Conservation (phyloP, 208 protist species). For the Trichomonas tenax region DNA sequence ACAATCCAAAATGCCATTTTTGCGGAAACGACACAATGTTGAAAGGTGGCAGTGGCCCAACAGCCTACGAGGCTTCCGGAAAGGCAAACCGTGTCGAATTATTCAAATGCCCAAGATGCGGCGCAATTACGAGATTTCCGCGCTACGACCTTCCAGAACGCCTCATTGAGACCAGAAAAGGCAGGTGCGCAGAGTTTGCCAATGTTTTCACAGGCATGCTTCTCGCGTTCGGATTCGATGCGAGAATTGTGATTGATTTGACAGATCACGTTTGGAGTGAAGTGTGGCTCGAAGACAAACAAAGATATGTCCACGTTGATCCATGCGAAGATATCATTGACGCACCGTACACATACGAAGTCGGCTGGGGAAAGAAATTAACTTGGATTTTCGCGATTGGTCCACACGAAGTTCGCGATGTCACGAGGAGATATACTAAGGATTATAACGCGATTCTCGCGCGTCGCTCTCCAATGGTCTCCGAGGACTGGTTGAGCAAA, state of each 20-base stretch:
- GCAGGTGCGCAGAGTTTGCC: constrained; percentile 34
- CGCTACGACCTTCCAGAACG: constrained; percentile 20
- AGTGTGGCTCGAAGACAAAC: neutral
- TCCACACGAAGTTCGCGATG: neutral
- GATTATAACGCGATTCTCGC: neutral
- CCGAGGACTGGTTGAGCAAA: neutral
- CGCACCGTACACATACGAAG: constrained; percentile 26
- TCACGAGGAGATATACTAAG: neutral
- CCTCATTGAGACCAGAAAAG: constrained; percentile 26
- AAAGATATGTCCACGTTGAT: constrained; percentile 31
- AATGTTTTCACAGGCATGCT: constrained; percentile 25
- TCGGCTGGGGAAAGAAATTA: constrained; percentile 33
- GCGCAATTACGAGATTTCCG: constrained; percentile 23
- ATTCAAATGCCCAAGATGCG: constrained; percentile 21
- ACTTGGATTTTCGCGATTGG: constrained; percentile 26
- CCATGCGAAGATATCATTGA: constrained; percentile 31
- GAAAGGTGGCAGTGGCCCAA: neutral
- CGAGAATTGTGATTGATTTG: constrained; percentile 21
- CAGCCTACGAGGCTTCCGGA: neutral
- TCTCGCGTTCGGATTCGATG: constrained; percentile 6
- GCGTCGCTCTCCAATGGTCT: neutral
- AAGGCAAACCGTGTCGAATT: neutral
- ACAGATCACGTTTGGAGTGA: constrained; percentile 38
- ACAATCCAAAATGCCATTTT: neutral
- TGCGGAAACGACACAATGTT: neutral